These are phyloP conservation scores for Corrigiola litoralis DNA, from an alignment of 179 eudicot genomes.

Conservation along the genomic window DNA sequence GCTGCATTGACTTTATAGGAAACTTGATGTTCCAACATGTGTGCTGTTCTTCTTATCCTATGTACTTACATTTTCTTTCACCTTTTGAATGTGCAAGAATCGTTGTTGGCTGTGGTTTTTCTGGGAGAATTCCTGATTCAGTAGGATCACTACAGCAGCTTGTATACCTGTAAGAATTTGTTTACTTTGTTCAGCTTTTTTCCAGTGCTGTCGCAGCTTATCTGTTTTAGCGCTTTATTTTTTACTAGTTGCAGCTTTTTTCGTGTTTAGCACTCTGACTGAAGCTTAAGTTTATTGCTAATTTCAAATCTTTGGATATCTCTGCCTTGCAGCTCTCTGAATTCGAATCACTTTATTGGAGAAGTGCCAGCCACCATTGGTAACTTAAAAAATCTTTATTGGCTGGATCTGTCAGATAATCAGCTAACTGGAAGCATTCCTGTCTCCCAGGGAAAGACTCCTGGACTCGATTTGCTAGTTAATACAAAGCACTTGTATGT, in stretches of 20 bases:
- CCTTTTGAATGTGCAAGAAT: constrained; percentile 29
- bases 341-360: constrained; percentile 60
- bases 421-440: constrained; percentile 44
- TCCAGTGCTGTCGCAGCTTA: background rate
- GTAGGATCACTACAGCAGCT: constrained; percentile 51
- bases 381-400: constrained; percentile 32
- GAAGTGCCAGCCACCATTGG: constrained; percentile 53
- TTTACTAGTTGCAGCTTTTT: background rate
- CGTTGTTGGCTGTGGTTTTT: constrained; percentile 58
- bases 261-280: background rate
- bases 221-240: background rate
- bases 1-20: too few species aligned
- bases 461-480: constrained; percentile 40
- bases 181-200: background rate
- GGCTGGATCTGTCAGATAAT: constrained; percentile 51
- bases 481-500: constrained; percentile 49
- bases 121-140: constrained; percentile 54
- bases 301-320: background rate
- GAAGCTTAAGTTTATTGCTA: background rate
- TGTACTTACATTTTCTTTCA: background rate
- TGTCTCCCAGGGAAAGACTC: constrained; percentile 38
- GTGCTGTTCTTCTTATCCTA: background rate
- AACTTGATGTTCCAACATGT: background rate
- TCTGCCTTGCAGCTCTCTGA: constrained; percentile 48
- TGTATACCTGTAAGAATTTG: constrained; percentile 47